These are phyloP conservation scores for Halenospora varia DNA, from an alignment of 495 filamentous ascomycete species.

Conservation along the genomic window DNA sequence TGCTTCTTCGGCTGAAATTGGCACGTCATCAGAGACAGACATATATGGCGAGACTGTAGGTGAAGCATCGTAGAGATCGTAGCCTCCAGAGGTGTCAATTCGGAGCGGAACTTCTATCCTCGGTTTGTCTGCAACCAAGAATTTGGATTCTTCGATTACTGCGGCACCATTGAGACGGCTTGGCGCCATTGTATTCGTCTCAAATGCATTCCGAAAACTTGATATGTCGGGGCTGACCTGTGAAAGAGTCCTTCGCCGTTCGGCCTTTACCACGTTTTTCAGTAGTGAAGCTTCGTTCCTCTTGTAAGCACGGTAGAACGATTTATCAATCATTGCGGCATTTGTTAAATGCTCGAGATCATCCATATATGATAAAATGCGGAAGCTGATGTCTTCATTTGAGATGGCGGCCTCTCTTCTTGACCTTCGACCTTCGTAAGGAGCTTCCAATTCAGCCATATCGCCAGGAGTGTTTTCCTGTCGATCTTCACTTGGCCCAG, in stretches of 20 bases:
- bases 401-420: background rate
- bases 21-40: background rate
- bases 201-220: background rate
- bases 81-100: background rate
- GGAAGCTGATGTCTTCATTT: conserved; percentile 23
- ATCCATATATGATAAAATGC: conserved; percentile 27
- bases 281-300: conserved; percentile 25
- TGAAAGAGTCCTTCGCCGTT: conserved; percentile 14
- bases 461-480: conserved; percentile 4
- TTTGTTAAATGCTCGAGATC: conserved; percentile 27
- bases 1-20: conserved; percentile 20
- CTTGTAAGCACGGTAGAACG: conserved; percentile 30
- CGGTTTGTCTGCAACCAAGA: background rate
- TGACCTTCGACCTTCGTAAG: conserved; percentile 1
- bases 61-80: conserved; percentile 17
- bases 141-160: conserved; percentile 10
- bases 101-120: background rate
- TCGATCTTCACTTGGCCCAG: conserved; percentile 11
- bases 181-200: background rate
- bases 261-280: conserved; percentile 19
- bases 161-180: background rate
- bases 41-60: conserved; percentile 8
- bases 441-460: conserved; percentile 11
- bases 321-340: conserved; percentile 27
- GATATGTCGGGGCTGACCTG: conserved; percentile 2